Conservation (phyloP, 169 alveolate genomes). For the Plasmodium adleri region DNA sequence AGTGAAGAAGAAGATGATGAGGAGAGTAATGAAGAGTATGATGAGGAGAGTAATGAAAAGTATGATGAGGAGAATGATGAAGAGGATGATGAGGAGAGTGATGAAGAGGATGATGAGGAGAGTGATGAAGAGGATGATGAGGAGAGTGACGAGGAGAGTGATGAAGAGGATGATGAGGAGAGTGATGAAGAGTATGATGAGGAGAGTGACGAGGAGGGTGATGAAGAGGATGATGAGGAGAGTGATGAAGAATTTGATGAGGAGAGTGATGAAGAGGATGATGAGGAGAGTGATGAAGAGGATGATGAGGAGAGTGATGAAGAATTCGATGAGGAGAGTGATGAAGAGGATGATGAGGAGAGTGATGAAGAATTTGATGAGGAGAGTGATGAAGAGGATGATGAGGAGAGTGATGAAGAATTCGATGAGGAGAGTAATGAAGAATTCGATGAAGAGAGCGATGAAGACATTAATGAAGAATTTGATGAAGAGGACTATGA, state of each 20-base stretch:
- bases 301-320: slow-evolving; percentile 1
- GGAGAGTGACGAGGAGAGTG: slow-evolving; percentile 14
- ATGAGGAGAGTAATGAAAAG: background rate
- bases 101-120: slow-evolving; percentile 1
- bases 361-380: too few relatives aligned
- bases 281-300: slow-evolving; percentile 1
- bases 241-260: slow-evolving; percentile 1
- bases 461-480: background rate
- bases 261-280: slow-evolving; percentile 2
- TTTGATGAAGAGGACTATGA: background rate
- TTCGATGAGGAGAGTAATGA: too few relatives aligned
- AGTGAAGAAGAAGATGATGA: background rate
- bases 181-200: background rate
- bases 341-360: background rate
- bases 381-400: background rate
- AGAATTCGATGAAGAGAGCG: background rate
- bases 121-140: background rate
- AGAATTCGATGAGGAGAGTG: background rate
- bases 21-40: background rate
- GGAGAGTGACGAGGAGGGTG: background rate
- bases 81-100: background rate
- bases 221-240: background rate
- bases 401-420: slow-evolving; percentile 4
- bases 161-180: slow-evolving; percentile 8
- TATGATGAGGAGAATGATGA: background rate